Percentiles rank a stretch among this genome's conserved stretches.
These are phyloP conservation scores for Clathrus columnatus DNA, from an alignment of 768 basidiomycete genomes.

Conservation along the genomic window DNA sequence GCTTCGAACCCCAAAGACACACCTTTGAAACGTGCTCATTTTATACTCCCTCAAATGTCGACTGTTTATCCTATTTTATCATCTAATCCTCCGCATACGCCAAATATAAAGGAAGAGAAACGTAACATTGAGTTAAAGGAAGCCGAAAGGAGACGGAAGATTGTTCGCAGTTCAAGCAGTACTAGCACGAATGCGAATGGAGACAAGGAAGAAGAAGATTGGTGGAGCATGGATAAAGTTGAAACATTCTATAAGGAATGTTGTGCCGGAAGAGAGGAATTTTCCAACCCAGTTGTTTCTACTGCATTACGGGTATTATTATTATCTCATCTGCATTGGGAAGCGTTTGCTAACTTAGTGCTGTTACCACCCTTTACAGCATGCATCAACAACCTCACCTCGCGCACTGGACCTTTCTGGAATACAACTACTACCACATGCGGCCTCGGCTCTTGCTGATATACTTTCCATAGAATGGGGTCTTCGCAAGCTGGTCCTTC, in stretches of 20 bases:
- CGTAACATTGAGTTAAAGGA: constrained; percentile 71
- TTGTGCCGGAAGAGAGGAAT: constrained; percentile 68
- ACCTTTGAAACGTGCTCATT: constrained; percentile 82
- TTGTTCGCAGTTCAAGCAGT: constrained; percentile 42
- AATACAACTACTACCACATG: constrained; percentile 58
- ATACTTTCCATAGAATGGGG: constrained; percentile 93
- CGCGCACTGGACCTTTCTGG: constrained; percentile 75
- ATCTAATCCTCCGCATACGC: constrained; percentile 73
- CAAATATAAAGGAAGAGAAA: constrained; percentile 73
- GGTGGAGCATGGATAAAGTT: constrained; percentile 83
- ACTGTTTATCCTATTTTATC: constrained; percentile 89
- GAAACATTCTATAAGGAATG: constrained; percentile 84
- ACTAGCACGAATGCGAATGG: constrained; percentile 27
- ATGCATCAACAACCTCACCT: constrained; percentile 45
- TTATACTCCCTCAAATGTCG: constrained; percentile 78
- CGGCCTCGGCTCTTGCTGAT: constrained; percentile 79
- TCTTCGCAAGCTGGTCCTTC: constrained; percentile 71
- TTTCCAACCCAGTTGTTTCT: constrained; percentile 55
- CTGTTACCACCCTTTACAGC: constrained; percentile 29
- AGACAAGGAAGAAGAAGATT: constrained; percentile 38
- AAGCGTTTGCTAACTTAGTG: constrained; percentile 22
- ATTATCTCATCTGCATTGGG: constrained; percentile 13
- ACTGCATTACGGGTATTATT: constrained; percentile 57
- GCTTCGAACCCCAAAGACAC: constrained; percentile 36
- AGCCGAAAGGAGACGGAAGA: constrained; percentile 52